These are phyloP conservation scores for Diutina pseudorugosa DNA, from an alignment of 1,139 yeast species.

Conservation along the genomic window DNA sequence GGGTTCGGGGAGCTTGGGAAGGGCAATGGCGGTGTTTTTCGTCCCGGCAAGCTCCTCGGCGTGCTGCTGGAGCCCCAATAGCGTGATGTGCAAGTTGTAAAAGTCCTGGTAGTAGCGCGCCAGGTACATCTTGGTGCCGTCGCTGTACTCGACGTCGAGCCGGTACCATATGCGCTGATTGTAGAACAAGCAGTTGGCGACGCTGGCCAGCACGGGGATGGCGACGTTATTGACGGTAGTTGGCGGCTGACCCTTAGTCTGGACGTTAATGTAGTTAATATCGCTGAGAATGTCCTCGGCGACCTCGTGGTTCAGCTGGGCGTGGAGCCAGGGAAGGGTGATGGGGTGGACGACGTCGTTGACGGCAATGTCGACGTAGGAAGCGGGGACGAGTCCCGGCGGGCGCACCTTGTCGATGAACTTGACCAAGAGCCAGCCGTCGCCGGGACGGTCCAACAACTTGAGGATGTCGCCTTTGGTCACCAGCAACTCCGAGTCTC, in stretches of 20 bases:
- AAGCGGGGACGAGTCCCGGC: constrained; percentile 2
- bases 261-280: background rate
- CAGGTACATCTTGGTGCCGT: constrained; percentile 18
- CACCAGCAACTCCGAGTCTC: constrained; percentile 20
- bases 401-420: constrained; percentile 22
- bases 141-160: constrained; percentile 23
- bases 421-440: constrained; percentile 35
- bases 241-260: background rate
- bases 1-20: constrained; percentile 35
- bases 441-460: constrained; percentile 24
- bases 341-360: background rate
- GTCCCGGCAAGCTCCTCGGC: background rate
- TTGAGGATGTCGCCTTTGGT: constrained; percentile 29
- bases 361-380: constrained; percentile 3
- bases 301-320: background rate
- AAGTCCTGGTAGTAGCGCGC: constrained; percentile 33
- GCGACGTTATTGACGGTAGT: background rate
- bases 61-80: constrained; percentile 8
- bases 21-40: constrained; percentile 10
- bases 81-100: constrained; percentile 24
- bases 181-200: constrained; percentile 22
- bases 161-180: constrained; percentile 32
- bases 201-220: constrained; percentile 20
- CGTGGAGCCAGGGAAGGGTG: constrained; percentile 2
- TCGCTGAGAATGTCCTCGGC: background rate